phyloP scores from a whole-genome alignment of 495 filamentous ascomycete species.

The Emericellopsis terricola region DNA sequence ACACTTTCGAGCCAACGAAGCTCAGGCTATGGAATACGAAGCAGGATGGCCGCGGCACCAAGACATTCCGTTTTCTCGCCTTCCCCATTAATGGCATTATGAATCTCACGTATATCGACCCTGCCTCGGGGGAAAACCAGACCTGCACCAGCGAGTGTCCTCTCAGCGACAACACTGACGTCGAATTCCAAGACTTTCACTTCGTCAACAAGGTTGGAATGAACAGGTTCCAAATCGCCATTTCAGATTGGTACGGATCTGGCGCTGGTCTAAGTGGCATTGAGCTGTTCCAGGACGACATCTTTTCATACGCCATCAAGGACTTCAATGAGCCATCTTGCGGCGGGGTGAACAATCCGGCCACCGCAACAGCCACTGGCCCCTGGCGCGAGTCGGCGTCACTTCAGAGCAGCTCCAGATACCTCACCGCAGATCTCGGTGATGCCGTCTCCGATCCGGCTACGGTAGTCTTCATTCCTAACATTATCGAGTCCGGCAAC shows the following conservation, averaged over 20 bases:
- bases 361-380: conserved; percentile 48
- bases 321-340: conserved; percentile 82
- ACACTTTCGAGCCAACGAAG: conserved; percentile 69
- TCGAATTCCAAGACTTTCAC: conserved; percentile 69
- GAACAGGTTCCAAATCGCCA: conserved; percentile 71
- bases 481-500: conserved; percentile 77
- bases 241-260: conserved; percentile 67
- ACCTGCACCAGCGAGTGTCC: conserved; percentile 67
- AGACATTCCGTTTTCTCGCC: conserved; percentile 66
- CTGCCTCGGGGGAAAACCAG: conserved; percentile 39
- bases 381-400: conserved; percentile 52
- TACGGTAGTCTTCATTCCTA: conserved; percentile 61
- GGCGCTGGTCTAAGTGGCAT: conserved; percentile 82
- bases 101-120: conserved; percentile 84
- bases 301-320: conserved; percentile 67
- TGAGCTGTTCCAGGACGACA: conserved; percentile 77
- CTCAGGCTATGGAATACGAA: conserved; percentile 82
- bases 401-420: conserved; percentile 45
- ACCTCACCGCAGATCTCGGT: conserved; percentile 49
- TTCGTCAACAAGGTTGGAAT: conserved; percentile 83
- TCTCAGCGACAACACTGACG: conserved; percentile 43
- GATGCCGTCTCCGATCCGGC: conserved; percentile 31
- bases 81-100: conserved; percentile 80
- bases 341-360: conserved; percentile 42
- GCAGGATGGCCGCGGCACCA: conserved; percentile 68